Evolutionary conservation across 495 filamentous ascomycete species (phyloP).

Genomic region (Annulohypoxylon stygium): DNA sequence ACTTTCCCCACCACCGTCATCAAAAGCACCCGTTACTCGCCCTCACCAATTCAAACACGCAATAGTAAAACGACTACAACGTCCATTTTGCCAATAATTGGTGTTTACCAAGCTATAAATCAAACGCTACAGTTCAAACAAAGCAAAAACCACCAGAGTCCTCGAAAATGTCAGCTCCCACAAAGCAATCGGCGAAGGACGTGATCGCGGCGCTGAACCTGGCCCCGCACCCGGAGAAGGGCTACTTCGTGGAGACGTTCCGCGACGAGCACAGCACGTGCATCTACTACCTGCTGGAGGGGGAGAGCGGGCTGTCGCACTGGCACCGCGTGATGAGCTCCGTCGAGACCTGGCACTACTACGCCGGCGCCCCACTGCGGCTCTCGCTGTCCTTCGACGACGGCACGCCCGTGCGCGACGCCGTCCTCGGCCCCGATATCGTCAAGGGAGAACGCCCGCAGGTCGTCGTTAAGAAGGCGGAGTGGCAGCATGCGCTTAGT

Average conservation of each 20-base stretch:
- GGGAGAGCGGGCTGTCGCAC: slow-evolving; percentile 54
- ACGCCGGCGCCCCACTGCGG: slow-evolving; percentile 61
- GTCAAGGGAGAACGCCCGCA: slow-evolving; percentile 56
- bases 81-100: neutral
- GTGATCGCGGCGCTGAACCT: slow-evolving; percentile 57
- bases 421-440: slow-evolving; percentile 56
- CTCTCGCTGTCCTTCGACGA: slow-evolving; percentile 57
- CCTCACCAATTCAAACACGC: neutral
- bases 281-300: slow-evolving; percentile 65
- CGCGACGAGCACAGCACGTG: slow-evolving; percentile 59
- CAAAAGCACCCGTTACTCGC: neutral
- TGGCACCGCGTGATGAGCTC: slow-evolving; percentile 63
- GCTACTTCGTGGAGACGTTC: slow-evolving; percentile 62
- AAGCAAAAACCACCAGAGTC: neutral
- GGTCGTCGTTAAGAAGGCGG: slow-evolving; percentile 50
- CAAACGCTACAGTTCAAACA: neutral
- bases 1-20: slow-evolving; percentile 1
- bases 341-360: slow-evolving; percentile 63
- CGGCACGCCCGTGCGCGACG: slow-evolving; percentile 42
- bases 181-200: slow-evolving; percentile 48
- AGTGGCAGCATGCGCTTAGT: slow-evolving; percentile 61
- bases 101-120: too few species aligned
- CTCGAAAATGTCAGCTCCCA: slow-evolving; percentile 6
- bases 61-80: neutral
- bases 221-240: slow-evolving; percentile 58